A percentile compares a stretch with the other conserved stretches of the same genome.
These are phyloP conservation scores for Pythium coloratum DNA, from an alignment of 352 stramenopile species.

Conservation along the genomic window DNA sequence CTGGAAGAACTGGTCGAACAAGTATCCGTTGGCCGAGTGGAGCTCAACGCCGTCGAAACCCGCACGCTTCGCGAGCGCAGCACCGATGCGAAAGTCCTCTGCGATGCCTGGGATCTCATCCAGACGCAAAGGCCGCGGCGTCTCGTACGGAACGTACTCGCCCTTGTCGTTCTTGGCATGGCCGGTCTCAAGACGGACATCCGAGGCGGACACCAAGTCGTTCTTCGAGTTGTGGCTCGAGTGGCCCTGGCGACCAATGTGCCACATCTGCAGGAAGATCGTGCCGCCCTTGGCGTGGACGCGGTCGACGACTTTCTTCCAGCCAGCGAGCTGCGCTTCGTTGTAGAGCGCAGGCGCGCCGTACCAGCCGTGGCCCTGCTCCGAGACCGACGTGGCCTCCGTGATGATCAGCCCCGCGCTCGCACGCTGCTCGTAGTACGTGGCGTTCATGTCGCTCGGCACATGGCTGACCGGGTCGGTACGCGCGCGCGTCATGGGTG, in stretches of 20 bases:
- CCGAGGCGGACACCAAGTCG: slow-evolving; percentile 32
- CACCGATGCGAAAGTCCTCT: slow-evolving; percentile 51
- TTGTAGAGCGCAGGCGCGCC: slow-evolving; percentile 27
- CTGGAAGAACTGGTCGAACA: slow-evolving; percentile 84
- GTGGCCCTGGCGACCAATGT: slow-evolving; percentile 54
- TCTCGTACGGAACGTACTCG: slow-evolving; percentile 29
- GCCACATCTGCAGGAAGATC: slow-evolving; percentile 70
- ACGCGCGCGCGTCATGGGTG: slow-evolving; percentile 24
- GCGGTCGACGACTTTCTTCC: neutral
- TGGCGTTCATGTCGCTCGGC: slow-evolving; percentile 15
- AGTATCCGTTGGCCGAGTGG: slow-evolving; percentile 84
- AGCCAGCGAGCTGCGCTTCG: slow-evolving; percentile 13
- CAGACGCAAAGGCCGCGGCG: slow-evolving; percentile 45
- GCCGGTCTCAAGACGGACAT: slow-evolving; percentile 1
- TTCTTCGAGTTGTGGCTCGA: slow-evolving; percentile 34
- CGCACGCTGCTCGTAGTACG: slow-evolving; percentile 31
- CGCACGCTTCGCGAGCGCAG: slow-evolving; percentile 44
- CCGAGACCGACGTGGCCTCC: slow-evolving; percentile 1
- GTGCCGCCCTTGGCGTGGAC: neutral
- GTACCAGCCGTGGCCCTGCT: slow-evolving; percentile 4
- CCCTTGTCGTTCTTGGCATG: neutral
- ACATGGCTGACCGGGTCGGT: neutral
- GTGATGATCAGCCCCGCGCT: slow-evolving; percentile 10
- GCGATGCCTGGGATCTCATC: slow-evolving; percentile 62
- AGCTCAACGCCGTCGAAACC: slow-evolving; percentile 41